Percentiles rank a stretch among this genome's conserved stretches.
phyloP scores from a whole-genome alignment of 2,329 filamentous ascomycete species.

The Diaporthe citriasiana region DNA sequence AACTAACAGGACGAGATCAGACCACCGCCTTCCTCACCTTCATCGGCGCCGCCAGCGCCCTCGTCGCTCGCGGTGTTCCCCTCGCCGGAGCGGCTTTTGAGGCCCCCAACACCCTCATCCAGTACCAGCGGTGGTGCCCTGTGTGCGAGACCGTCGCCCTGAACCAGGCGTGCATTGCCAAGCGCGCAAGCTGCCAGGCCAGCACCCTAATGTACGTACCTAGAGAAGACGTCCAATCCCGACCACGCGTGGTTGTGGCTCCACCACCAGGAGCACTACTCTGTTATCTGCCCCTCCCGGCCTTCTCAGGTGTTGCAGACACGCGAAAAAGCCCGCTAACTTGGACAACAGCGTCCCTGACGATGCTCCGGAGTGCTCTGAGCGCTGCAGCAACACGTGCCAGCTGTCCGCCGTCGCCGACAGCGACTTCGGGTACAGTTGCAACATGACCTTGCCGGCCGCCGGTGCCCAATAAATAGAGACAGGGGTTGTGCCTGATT shows the following conservation, averaged over 20 bases:
- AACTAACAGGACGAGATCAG: slow-evolving; percentile 5
- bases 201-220: slow-evolving; percentile 38
- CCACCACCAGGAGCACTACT: not conserved
- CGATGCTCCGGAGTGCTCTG: slow-evolving; percentile 20
- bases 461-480: not conserved
- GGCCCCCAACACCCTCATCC: slow-evolving; percentile 36
- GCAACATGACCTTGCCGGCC: slow-evolving; percentile 31
- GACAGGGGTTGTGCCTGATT: no score
- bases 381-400: slow-evolving; percentile 34
- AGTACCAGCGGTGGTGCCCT: slow-evolving; percentile 42
- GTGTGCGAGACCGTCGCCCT: slow-evolving; percentile 41
- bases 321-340: not conserved
- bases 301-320: not conserved
- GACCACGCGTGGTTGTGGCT: not conserved
- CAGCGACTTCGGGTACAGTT: slow-evolving; percentile 39
- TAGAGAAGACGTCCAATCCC: not conserved
- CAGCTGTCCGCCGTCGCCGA: slow-evolving; percentile 39
- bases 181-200: slow-evolving; percentile 35
- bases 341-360: slow-evolving; percentile 22
- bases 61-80: slow-evolving; percentile 29
- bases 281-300: not conserved
- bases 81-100: slow-evolving; percentile 13
- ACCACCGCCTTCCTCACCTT: slow-evolving; percentile 40
- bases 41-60: slow-evolving; percentile 41
- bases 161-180: slow-evolving; percentile 37